These are phyloP conservation scores for Scorias spongiosa DNA, from an alignment of 2,329 filamentous ascomycete genomes.

Conservation along the genomic window DNA sequence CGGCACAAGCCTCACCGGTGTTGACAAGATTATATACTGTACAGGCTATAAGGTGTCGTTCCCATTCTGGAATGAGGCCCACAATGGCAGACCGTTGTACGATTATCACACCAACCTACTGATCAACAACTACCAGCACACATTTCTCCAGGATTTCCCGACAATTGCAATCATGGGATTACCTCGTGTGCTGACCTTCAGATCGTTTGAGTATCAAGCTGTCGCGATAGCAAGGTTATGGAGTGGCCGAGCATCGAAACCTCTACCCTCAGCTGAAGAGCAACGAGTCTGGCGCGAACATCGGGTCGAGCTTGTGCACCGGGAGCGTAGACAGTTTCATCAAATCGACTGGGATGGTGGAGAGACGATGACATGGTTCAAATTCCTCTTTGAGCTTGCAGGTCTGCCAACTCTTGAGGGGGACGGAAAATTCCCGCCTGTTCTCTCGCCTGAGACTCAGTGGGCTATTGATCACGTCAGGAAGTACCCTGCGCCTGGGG, in stretches of 20 bases:
- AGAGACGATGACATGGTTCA: constrained; percentile 35
- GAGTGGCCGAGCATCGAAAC: too few relatives aligned
- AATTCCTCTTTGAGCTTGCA: constrained; percentile 32
- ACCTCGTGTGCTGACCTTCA: too few relatives aligned
- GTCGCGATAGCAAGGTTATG: too few relatives aligned
- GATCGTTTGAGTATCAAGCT: too few relatives aligned
- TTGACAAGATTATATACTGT: constrained; percentile 19
- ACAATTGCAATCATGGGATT: too few relatives aligned
- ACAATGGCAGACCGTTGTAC: constrained; percentile 32
- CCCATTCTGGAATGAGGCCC: constrained; percentile 33
- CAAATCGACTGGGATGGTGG: constrained; percentile 38
- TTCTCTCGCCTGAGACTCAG: constrained; percentile 6
- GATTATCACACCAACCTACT: constrained; percentile 35
- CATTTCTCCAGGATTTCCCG: too few relatives aligned
- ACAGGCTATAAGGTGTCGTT: constrained; percentile 28
- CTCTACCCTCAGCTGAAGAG: too few relatives aligned
- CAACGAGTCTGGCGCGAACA: too few relatives aligned
- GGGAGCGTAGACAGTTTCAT: constrained; percentile 30
- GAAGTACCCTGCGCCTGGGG: constrained; percentile 5
- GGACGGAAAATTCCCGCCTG: constrained; percentile 7
- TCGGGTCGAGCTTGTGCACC: too few relatives aligned
- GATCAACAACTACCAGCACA: constrained; percentile 33
- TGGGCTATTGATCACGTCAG: constrained; percentile 11
- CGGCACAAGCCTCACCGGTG: constrained; percentile 9
- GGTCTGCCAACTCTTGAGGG: constrained; percentile 26